Evolutionary conservation across 805 yeast species (phyloP).

Genomic region (Spathaspora boniae): DNA sequence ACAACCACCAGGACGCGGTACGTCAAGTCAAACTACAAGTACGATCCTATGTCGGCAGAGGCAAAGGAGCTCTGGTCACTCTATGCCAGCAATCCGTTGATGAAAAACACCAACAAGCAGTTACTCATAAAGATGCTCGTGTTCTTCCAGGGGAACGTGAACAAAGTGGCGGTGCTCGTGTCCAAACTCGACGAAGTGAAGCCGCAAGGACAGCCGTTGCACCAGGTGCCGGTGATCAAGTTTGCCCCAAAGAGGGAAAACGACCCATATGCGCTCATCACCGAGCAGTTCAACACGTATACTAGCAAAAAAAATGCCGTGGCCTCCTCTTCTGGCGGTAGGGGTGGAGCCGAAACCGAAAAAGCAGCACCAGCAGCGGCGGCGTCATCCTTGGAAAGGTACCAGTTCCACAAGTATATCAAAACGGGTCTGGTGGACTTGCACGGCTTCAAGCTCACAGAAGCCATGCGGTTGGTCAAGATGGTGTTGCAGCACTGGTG

Average conservation of each 20-base stretch:
- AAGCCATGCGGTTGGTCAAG: constrained; percentile 41
- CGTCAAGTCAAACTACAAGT: constrained; percentile 10
- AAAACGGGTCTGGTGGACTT: constrained; percentile 43
- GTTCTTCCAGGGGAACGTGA: constrained; percentile 44
- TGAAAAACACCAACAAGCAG: constrained; percentile 32
- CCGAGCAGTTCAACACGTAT: constrained; percentile 4
- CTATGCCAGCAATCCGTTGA: constrained; percentile 27
- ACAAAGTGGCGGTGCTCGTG: constrained; percentile 20
- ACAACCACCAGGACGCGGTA: background rate
- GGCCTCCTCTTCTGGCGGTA: background rate
- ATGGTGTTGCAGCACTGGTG: constrained; percentile 56
- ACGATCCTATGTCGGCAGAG: constrained; percentile 19
- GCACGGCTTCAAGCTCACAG: constrained; percentile 49
- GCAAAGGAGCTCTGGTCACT: constrained; percentile 30
- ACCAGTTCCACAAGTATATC: constrained; percentile 5
- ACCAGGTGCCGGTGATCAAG: constrained; percentile 1
- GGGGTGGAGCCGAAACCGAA: background rate
- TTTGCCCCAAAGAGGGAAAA: background rate
- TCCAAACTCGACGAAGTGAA: constrained; percentile 1
- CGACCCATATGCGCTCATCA: constrained; percentile 1
- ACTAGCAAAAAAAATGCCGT: background rate
- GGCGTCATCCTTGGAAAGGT: background rate
- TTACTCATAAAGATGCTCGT: constrained; percentile 38
- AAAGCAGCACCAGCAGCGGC: background rate
- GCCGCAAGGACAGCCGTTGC: constrained; percentile 4